Evolutionary conservation across 139 green algal genomes (phyloP).

Genomic region (Picochlorum sp.): DNA sequence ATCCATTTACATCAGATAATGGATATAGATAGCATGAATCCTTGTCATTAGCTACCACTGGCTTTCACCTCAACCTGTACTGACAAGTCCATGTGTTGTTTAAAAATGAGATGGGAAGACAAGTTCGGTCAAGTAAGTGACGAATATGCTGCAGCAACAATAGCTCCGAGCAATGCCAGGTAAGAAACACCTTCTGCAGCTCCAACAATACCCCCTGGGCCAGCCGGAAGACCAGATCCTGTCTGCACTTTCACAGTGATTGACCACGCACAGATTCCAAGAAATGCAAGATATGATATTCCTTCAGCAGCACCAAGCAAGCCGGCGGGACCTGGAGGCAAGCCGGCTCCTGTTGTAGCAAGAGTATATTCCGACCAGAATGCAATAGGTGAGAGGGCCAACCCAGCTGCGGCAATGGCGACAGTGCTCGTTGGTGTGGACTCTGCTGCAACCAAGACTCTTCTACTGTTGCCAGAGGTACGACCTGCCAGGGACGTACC

Average conservation of each 20-base stretch:
- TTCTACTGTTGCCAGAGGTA: neutral
- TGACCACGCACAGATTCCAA: slow-evolving; percentile 57
- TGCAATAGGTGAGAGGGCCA: slow-evolving; percentile 32
- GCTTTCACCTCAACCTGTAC: too few species aligned
- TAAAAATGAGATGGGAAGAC: too few species aligned
- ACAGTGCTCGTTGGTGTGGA: neutral
- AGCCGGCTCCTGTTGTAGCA: slow-evolving; percentile 50
- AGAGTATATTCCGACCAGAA: slow-evolving; percentile 44
- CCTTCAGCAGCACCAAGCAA: slow-evolving; percentile 23
- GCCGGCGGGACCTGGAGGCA: slow-evolving; percentile 44
- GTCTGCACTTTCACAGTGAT: slow-evolving; percentile 58
- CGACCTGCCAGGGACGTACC: neutral
- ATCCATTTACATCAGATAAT: too few species aligned
- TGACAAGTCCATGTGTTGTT: too few species aligned
- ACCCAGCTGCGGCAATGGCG: slow-evolving; percentile 13
- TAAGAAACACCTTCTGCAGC: slow-evolving; percentile 33
- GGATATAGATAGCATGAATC: too few species aligned
- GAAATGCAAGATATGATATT: slow-evolving; percentile 32
- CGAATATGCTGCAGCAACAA: slow-evolving; percentile 2
- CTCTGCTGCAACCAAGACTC: neutral
- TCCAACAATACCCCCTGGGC: slow-evolving; percentile 57
- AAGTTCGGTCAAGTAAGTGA: too few species aligned
- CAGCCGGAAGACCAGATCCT: slow-evolving; percentile 56
- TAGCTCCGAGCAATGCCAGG: slow-evolving; percentile 12
- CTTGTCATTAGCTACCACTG: too few species aligned